Base-by-base conservation (phyloP, 176 grass and related monocot species). In the Phyllostachys edulis region DNA sequence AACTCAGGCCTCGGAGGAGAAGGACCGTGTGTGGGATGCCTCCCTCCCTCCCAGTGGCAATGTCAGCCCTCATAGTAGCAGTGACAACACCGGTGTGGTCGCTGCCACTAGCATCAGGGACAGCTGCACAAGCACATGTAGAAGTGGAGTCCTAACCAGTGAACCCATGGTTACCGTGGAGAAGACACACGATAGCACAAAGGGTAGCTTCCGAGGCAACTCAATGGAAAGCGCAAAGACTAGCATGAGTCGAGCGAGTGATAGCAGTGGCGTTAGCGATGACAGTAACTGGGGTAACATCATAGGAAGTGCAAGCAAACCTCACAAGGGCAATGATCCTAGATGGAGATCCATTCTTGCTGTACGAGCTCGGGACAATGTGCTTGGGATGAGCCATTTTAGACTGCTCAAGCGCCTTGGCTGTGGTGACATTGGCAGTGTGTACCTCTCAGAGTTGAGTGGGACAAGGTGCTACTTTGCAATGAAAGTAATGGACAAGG, bases 401-500 rank as follows among this genome's bases (percentile, higher is more conserved):
- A 85, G 91, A 83, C 66, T 96, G 49, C 86, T 96, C 41, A 96
- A 93, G 63, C 83, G 91, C 7, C 91, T 96, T 46, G 94, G 94
- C 17, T 93, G 91, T 54, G 94, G 94, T 54, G 89, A 96, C 78
- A 96, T 96, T 61, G 94, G 94, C 1, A 93, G 88, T 56, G 94
- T 96, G 64, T 96, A 96, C 77, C 82, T 96, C 52, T 96, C 94
- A n/a, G 94, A 96, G 63, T 67, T 96, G 39, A 93, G 90, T n/a
- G 86, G 90, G 11, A 96, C 94, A 42, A 82, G 89, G 52, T 93
- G 94, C 80, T 93, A 93, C 80, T 93, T 93, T 80, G 94, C 94
- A 13, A 96, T 96, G 91, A 96, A 96, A 78, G 94, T 96, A 62
- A 93, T 93, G 91, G 91, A 93, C 78, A 93, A 93, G 88, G 91